Conservation (phyloP, 768 basidiomycete species). For the Boletellus sp. region DNA sequence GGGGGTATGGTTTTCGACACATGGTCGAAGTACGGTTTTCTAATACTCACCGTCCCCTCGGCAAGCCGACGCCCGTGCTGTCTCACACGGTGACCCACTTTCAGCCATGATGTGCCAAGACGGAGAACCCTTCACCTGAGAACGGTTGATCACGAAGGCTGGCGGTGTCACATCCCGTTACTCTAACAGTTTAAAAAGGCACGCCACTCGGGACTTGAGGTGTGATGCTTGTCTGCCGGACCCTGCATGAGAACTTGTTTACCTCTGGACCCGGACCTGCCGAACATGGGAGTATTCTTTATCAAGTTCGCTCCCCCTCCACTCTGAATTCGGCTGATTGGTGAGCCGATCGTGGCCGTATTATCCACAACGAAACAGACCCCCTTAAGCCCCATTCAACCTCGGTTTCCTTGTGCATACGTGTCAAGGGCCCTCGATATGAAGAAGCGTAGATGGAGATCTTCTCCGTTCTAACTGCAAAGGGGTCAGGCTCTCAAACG, state of each 20-base stretch:
- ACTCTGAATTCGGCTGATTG: constrained; percentile 8
- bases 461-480: constrained; percentile 24
- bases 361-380: constrained; percentile 8
- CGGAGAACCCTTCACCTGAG: constrained; percentile 13
- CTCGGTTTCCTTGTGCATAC: constrained; percentile 5
- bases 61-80: neutral
- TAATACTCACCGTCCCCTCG: neutral
- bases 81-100: constrained; percentile 2
- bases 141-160: constrained; percentile 2
- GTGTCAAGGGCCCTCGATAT: constrained; percentile 19
- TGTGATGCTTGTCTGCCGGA: constrained; percentile 8
- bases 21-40: neutral
- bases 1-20: neutral
- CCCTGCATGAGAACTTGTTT: constrained; percentile 19
- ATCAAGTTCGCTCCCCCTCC: constrained; percentile 4
- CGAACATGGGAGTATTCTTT: constrained; percentile 13
- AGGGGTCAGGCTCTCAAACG: constrained; percentile 14
- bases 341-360: constrained; percentile 5
- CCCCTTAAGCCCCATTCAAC: constrained; percentile 17
- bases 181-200: constrained; percentile 1
- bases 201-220: constrained; percentile 5
- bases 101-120: constrained; percentile 2
- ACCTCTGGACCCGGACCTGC: constrained; percentile 11
- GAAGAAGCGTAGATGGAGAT: constrained; percentile 12
- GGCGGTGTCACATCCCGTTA: neutral